Conservation (phyloP, 192 early-diverging fungal genomes). For the Coemansia sp. region DNA sequence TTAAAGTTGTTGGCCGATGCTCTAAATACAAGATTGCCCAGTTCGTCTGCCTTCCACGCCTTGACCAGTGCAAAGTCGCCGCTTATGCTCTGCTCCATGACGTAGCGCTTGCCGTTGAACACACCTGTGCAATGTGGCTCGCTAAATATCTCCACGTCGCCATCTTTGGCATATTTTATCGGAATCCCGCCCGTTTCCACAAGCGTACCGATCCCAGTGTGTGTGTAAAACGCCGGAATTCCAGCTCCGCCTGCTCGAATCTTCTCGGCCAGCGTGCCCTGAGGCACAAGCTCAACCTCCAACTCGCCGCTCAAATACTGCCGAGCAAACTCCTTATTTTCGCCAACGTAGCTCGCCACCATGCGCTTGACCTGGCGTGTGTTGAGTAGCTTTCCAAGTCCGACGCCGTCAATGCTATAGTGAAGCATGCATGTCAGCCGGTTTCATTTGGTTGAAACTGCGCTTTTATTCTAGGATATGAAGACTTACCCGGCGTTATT, state of each 20-base stretch:
- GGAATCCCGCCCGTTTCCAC: constrained; percentile 67
- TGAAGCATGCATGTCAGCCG: not conserved
- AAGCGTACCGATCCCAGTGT: constrained; percentile 66
- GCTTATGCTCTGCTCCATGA: constrained; percentile 69
- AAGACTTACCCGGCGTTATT: constrained; percentile 54
- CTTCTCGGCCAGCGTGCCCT: constrained; percentile 72
- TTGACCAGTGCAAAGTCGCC: constrained; percentile 74
- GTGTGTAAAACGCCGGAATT: constrained; percentile 68
- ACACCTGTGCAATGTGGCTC: constrained; percentile 59
- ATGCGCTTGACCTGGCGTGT: constrained; percentile 70
- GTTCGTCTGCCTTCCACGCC: constrained; percentile 74
- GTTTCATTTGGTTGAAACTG: not conserved
- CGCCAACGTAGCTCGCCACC: constrained; percentile 70
- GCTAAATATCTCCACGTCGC: constrained; percentile 55
- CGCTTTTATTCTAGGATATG: not conserved
- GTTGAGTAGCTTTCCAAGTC: constrained; percentile 63
- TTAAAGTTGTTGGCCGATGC: constrained; percentile 75
- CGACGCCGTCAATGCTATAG: constrained; percentile 60
- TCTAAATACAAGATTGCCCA: constrained; percentile 68
- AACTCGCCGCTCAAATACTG: constrained; percentile 74
- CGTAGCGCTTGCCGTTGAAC: constrained; percentile 61
- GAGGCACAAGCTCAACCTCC: constrained; percentile 70
- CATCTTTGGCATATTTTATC: constrained; percentile 63
- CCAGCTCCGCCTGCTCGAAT: constrained; percentile 73
- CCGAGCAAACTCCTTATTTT: constrained; percentile 73